A percentile compares a stretch with the other conserved stretches of the same genome.
Conservation (phyloP, 2,329 filamentous ascomycete species). For the Pestalotiopsis sp. region DNA sequence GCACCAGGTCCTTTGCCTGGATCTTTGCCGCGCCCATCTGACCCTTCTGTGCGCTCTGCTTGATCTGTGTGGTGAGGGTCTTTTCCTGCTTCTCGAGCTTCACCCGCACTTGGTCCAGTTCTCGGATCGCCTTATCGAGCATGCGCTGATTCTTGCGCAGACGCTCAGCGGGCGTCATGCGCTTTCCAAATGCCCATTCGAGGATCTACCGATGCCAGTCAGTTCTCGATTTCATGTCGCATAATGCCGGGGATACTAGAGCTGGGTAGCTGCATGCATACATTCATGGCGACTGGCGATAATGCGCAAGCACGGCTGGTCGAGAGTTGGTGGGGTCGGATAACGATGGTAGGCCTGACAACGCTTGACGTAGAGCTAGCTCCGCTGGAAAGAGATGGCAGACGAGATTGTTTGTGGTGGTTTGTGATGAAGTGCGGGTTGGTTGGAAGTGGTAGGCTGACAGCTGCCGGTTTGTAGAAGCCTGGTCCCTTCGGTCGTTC, state of each 20-base stretch:
- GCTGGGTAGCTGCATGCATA: constrained; percentile 4
- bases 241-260: neutral
- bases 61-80: constrained; percentile 93
- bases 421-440: neutral
- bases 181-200: constrained; percentile 99
- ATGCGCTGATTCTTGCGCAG: constrained; percentile 93
- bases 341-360: neutral
- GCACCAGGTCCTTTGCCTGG: constrained; percentile 94
- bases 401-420: neutral
- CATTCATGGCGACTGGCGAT: constrained; percentile 9
- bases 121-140: constrained; percentile 94
- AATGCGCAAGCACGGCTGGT: neutral
- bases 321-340: neutral
- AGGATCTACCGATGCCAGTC: constrained; percentile 69
- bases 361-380: neutral
- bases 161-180: constrained; percentile 94
- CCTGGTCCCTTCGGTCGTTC: neutral
- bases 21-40: constrained; percentile 99
- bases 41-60: constrained; percentile 96
- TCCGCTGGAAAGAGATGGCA: neutral
- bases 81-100: constrained; percentile 99
- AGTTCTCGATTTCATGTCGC: neutral
- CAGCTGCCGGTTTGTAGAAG: neutral
- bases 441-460: neutral
- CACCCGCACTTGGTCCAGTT: constrained; percentile 90